A percentile compares a stretch with the other conserved stretches of the same genome.
phyloP scores from a whole-genome alignment of 345 rosid genomes.

The Turnera subulata region DNA sequence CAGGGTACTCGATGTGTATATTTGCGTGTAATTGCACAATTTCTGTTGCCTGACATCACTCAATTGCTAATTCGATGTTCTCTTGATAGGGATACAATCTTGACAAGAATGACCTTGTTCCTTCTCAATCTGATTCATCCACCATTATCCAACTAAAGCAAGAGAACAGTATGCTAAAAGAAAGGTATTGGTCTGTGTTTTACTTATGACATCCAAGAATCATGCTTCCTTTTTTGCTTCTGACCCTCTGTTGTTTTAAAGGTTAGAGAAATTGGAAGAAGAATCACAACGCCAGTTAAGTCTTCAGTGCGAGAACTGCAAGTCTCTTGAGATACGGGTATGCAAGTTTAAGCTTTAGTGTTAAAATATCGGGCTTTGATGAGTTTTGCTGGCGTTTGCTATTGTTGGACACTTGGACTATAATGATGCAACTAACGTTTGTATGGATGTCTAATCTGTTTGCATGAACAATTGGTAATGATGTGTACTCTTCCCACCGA shows the following conservation, averaged over 20 bases:
- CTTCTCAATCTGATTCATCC: conserved; percentile 20
- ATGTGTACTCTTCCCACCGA: background rate
- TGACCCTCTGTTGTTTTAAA: conserved; percentile 16
- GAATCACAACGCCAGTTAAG: conserved; percentile 25
- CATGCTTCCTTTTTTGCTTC: conserved; percentile 1
- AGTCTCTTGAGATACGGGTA: conserved; percentile 56
- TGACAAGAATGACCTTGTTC: background rate
- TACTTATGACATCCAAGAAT: conserved; percentile 1
- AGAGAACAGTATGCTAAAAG: conserved; percentile 55
- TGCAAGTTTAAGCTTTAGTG: too few relatives aligned
- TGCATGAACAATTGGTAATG: background rate
- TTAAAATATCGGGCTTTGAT: too few relatives aligned
- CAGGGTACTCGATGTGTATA: too few relatives aligned
- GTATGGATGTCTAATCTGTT: too few relatives aligned
- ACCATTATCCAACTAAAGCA: conserved; percentile 39
- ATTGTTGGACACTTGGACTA: too few relatives aligned
- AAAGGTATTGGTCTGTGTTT: conserved; percentile 39
- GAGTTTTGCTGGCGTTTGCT: too few relatives aligned
- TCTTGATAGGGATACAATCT: background rate
- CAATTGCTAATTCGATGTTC: too few relatives aligned
- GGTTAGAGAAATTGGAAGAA: conserved; percentile 36
- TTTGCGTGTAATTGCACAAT: too few relatives aligned
- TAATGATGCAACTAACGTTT: too few relatives aligned
- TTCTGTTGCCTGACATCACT: too few relatives aligned
- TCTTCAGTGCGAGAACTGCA: conserved; percentile 43